Percentiles rank a stretch among this genome's conserved stretches.
Evolutionary conservation across 1,284 basidiomycete genomes (phyloP).

Genomic region (Ustilago curta): DNA sequence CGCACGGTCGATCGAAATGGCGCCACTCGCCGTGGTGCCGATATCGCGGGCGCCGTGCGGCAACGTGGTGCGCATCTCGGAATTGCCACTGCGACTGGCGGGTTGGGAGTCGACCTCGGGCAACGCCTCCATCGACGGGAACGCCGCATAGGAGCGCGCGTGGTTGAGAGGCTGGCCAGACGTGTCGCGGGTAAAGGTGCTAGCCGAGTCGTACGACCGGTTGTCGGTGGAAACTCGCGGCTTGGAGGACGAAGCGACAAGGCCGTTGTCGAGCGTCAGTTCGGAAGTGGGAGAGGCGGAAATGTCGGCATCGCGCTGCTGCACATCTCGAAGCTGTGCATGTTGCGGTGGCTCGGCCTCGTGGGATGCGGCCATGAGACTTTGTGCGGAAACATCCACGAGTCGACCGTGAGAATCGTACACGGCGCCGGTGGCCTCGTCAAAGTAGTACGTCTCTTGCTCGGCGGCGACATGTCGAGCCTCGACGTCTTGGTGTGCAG

Average conservation of each 20-base stretch:
- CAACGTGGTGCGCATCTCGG: slow-evolving; percentile 27
- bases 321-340: slow-evolving; percentile 8
- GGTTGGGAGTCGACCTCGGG: slow-evolving; percentile 51
- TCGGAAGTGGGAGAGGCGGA: slow-evolving; percentile 22
- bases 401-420: slow-evolving; percentile 60
- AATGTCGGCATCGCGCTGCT: slow-evolving; percentile 3
- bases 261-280: slow-evolving; percentile 24
- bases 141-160: slow-evolving; percentile 46
- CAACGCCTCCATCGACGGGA: slow-evolving; percentile 51
- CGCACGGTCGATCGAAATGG: slow-evolving; percentile 47
- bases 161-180: slow-evolving; percentile 38
- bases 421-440: slow-evolving; percentile 63
- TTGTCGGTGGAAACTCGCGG: slow-evolving; percentile 36
- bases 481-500: not conserved
- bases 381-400: slow-evolving; percentile 52
- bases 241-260: slow-evolving; percentile 11
- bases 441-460: slow-evolving; percentile 62
- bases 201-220: slow-evolving; percentile 46
- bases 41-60: slow-evolving; percentile 40
- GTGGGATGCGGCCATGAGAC: slow-evolving; percentile 2
- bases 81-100: slow-evolving; percentile 43
- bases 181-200: slow-evolving; percentile 35
- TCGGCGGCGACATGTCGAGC: slow-evolving; percentile 12
- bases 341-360: slow-evolving; percentile 7
- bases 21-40: slow-evolving; percentile 56